phyloP scores from a whole-genome alignment of 495 filamentous ascomycete genomes.

The Aspergillus saccharolyticus region DNA sequence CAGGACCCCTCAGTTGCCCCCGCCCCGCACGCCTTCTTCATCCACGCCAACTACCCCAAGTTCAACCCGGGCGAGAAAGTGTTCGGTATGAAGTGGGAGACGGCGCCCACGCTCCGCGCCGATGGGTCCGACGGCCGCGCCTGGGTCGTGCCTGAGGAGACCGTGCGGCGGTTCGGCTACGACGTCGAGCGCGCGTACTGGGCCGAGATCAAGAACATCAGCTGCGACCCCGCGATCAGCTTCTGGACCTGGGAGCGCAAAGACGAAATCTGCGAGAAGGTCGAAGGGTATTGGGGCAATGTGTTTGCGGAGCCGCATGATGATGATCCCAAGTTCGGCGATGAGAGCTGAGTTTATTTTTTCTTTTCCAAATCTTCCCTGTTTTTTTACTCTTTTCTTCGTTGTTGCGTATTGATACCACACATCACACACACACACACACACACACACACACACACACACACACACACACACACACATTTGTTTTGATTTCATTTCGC shows the following conservation, averaged over 20 bases:
- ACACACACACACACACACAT: too few species aligned
- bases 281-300: constrained; percentile 38
- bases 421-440: too few species aligned
- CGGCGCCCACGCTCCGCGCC: constrained; percentile 32
- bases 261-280: constrained; percentile 29
- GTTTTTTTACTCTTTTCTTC: too few species aligned
- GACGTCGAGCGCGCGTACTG: constrained; percentile 51
- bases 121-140: constrained; percentile 38
- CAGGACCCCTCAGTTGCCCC: constrained; percentile 31
- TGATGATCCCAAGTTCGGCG: constrained; percentile 32
- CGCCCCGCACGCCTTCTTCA: constrained; percentile 41
- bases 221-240: constrained; percentile 37
- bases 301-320: constrained; percentile 39
- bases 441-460: too few species aligned
- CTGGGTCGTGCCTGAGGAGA: constrained; percentile 36
- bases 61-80: constrained; percentile 47
- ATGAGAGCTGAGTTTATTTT: constrained; percentile 16
- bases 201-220: constrained; percentile 46
- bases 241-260: constrained; percentile 40
- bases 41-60: constrained; percentile 53
- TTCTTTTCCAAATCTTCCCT: neutral
- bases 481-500: too few species aligned
- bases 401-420: too few species aligned
- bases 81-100: constrained; percentile 38
- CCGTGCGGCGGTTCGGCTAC: constrained; percentile 39